These are phyloP conservation scores for Trichoderma atroviride DNA, from an alignment of 2,329 filamentous ascomycete genomes.

Conservation along the genomic window DNA sequence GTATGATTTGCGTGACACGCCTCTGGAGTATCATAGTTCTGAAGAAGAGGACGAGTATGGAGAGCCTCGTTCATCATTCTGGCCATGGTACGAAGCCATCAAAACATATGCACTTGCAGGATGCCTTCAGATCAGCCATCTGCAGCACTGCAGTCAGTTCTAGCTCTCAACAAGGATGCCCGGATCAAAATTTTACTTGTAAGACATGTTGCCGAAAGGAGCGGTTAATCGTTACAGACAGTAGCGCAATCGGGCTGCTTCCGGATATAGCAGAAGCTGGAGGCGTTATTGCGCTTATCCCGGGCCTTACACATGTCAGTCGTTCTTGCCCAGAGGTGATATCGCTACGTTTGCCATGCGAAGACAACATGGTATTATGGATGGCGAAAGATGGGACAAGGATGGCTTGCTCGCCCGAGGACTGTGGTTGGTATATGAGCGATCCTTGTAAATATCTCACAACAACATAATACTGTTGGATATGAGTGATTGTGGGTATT, in stretches of 20 bases:
- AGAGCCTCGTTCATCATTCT: slow-evolving; percentile 1
- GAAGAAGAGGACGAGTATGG: background rate
- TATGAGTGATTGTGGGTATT: background rate
- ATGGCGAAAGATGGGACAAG: background rate
- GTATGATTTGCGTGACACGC: background rate
- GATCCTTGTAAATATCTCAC: background rate
- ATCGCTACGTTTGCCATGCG: background rate
- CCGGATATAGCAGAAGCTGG: background rate
- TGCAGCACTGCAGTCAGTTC: background rate
- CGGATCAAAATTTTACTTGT: background rate
- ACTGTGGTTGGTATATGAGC: background rate
- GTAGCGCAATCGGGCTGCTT: background rate
- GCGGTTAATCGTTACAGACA: background rate
- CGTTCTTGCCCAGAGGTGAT: background rate
- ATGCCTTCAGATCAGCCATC: background rate
- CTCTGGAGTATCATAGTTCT: background rate
- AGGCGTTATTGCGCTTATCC: background rate
- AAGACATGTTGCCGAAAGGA: background rate
- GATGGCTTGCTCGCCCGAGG: background rate
- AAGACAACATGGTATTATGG: background rate
- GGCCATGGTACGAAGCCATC: background rate
- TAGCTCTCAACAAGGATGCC: background rate
- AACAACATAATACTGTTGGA: background rate
- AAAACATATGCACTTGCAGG: background rate
- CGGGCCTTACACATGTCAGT: background rate